A percentile compares a stretch with the other conserved stretches of the same genome.
These are phyloP conservation scores for Cardamine resedifolia DNA, from an alignment of 345 rosid species.

Conservation along the genomic window DNA sequence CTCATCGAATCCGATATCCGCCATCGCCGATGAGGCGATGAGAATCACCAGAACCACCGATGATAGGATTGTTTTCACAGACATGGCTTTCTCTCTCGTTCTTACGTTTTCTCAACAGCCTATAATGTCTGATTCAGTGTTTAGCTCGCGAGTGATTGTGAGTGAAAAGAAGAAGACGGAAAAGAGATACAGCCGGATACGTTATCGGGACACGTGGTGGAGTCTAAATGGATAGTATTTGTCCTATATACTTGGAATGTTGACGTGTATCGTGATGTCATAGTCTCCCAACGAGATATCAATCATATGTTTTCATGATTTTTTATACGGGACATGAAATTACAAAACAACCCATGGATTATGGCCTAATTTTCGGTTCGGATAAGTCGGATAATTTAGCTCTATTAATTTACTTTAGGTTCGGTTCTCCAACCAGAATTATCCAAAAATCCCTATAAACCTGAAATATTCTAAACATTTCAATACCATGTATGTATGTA, in stretches of 20 bases:
- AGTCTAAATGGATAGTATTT: constrained; percentile 16
- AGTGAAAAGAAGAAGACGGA: constrained; percentile 23
- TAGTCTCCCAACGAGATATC: constrained; percentile 4
- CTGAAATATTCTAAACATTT: too few species aligned
- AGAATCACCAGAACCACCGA: constrained; percentile 41
- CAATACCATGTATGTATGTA: too few species aligned
- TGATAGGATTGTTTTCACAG: constrained; percentile 29
- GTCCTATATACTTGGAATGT: constrained; percentile 33
- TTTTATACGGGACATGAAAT: neutral
- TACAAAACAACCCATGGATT: neutral
- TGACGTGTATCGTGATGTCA: constrained; percentile 28
- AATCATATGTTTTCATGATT: constrained; percentile 8
- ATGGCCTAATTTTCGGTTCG: too few species aligned
- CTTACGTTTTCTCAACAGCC: neutral
- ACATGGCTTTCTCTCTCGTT: constrained; percentile 39
- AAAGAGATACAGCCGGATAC: constrained; percentile 21
- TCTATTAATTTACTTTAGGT: too few species aligned
- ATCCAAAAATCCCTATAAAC: too few species aligned
- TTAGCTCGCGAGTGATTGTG: neutral
- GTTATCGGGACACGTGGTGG: constrained; percentile 32
- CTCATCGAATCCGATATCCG: constrained; percentile 54
- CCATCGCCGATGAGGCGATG: constrained; percentile 40
- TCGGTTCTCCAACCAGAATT: too few species aligned
- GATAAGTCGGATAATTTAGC: too few species aligned
- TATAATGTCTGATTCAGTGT: constrained; percentile 13